Evolutionary conservation across 495 filamentous ascomycete species (phyloP).

Genomic region (Pyrenula aspistea): DNA sequence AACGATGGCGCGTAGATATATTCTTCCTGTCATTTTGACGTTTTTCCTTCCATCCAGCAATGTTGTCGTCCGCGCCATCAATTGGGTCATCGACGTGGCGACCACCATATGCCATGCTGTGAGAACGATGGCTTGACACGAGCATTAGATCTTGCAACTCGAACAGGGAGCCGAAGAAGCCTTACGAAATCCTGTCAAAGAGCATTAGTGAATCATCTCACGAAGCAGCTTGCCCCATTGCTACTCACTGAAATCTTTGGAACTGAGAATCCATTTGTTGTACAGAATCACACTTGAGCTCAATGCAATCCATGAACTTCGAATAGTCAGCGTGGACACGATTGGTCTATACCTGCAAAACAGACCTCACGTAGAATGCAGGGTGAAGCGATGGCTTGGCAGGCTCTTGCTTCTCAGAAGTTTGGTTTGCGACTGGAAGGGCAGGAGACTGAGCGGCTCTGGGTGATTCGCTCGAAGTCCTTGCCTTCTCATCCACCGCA

Average conservation of each 20-base stretch:
- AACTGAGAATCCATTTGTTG: constrained; percentile 96
- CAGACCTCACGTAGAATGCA: constrained; percentile 80
- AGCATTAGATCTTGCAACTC: constrained; percentile 9
- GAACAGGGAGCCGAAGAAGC: not conserved
- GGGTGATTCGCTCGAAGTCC: constrained; percentile 62
- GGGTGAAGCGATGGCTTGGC: constrained; percentile 62
- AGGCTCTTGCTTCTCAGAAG: constrained; percentile 52
- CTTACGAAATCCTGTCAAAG: constrained; percentile 27
- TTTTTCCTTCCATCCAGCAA: constrained; percentile 81
- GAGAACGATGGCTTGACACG: constrained; percentile 47
- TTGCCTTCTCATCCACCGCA: constrained; percentile 61
- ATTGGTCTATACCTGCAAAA: constrained; percentile 7
- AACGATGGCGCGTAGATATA: constrained; percentile 84
- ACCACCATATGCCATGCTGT: constrained; percentile 91
- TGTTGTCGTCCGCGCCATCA: constrained; percentile 73
- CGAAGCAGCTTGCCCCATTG: not conserved
- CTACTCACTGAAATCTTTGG: constrained; percentile 67
- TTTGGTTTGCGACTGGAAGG: constrained; percentile 69
- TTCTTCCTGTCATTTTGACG: constrained; percentile 85
- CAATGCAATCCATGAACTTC: constrained; percentile 78
- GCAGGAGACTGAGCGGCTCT: constrained; percentile 45
- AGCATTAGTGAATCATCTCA: constrained; percentile 14
- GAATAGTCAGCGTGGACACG: constrained; percentile 3
- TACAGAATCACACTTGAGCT: constrained; percentile 93
- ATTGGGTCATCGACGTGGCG: constrained; percentile 80